phyloP scores from a whole-genome alignment of 2,329 filamentous ascomycete species.

The Alternaria angustiovoidea region DNA sequence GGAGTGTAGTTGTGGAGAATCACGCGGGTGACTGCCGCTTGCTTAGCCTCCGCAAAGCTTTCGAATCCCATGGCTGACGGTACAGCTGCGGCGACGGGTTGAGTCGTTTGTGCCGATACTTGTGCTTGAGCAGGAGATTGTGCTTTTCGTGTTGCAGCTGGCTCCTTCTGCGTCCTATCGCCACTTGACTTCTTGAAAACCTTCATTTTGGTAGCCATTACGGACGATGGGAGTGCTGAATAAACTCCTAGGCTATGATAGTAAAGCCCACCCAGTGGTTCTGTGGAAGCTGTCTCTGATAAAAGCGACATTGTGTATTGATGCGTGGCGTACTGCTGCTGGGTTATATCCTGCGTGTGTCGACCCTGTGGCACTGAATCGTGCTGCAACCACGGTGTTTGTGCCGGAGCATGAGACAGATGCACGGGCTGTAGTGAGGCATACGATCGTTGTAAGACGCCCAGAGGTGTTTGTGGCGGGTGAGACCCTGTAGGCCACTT shows the following conservation, averaged over 20 bases:
- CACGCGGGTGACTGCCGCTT: not conserved
- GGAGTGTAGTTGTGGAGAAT: not conserved
- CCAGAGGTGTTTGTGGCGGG: not conserved
- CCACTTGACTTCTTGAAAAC: not conserved
- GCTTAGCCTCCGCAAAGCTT: not conserved
- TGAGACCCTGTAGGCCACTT: not conserved
- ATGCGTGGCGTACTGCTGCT: not conserved
- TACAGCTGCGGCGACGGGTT: not conserved
- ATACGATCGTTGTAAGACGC: not conserved
- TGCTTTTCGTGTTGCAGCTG: not conserved
- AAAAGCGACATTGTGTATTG: not conserved
- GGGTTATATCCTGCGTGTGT: not conserved
- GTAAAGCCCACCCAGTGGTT: not conserved
- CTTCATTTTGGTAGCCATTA: not conserved
- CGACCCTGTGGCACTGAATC: not conserved
- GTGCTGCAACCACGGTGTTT: not conserved
- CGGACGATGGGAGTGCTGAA: not conserved
- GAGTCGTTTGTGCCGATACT: not conserved
- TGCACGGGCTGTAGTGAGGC: not conserved
- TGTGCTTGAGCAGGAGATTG: not conserved
- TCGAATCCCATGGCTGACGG: not conserved
- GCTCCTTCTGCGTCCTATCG: not conserved
- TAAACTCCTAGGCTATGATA: not conserved
- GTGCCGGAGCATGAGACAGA: not conserved
- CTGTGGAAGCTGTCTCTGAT: not conserved